Evolutionary conservation across 1,139 yeast species (phyloP).

Genomic region (Meyerozyma sp.): DNA sequence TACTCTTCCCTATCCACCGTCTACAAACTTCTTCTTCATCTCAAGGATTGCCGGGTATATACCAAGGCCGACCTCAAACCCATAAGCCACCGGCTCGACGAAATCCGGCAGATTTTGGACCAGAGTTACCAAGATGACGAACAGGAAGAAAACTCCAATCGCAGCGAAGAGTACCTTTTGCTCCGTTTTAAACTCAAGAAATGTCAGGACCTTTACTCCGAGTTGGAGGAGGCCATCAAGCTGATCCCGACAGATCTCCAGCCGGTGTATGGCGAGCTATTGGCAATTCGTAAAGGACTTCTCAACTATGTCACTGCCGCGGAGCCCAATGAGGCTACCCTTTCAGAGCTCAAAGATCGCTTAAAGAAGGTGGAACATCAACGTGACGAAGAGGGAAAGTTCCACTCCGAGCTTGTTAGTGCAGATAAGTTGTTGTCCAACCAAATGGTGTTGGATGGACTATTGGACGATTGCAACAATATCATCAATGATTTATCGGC

Average conservation of each 20-base stretch:
- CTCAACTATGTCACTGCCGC: slow-evolving; percentile 27
- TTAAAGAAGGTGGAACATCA: slow-evolving; percentile 26
- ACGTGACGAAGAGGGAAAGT: slow-evolving; percentile 33
- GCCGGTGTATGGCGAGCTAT: slow-evolving; percentile 44
- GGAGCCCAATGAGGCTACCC: slow-evolving; percentile 4
- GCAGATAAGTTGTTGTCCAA: slow-evolving; percentile 20
- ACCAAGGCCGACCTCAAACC: slow-evolving; percentile 81
- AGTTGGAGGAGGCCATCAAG: slow-evolving; percentile 49
- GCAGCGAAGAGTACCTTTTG: slow-evolving; percentile 52
- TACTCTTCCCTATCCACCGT: slow-evolving; percentile 86
- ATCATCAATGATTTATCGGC: slow-evolving; percentile 66
- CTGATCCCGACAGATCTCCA: slow-evolving; percentile 54
- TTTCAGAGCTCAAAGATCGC: slow-evolving; percentile 16
- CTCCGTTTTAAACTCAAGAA: slow-evolving; percentile 55
- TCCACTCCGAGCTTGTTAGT: slow-evolving; percentile 18
- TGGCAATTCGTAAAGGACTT: slow-evolving; percentile 28
- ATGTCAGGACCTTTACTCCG: slow-evolving; percentile 50
- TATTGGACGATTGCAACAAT: slow-evolving; percentile 77
- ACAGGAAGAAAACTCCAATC: slow-evolving; percentile 20
- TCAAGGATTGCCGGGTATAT: slow-evolving; percentile 73
- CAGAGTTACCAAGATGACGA: slow-evolving; percentile 16
- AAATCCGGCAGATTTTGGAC: slow-evolving; percentile 58
- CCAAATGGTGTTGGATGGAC: slow-evolving; percentile 64
- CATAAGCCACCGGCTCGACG: slow-evolving; percentile 62
- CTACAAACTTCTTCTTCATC: slow-evolving; percentile 71